phyloP scores from a whole-genome alignment of 176 grass and related monocot species.

The Aegilops tauschii region DNA sequence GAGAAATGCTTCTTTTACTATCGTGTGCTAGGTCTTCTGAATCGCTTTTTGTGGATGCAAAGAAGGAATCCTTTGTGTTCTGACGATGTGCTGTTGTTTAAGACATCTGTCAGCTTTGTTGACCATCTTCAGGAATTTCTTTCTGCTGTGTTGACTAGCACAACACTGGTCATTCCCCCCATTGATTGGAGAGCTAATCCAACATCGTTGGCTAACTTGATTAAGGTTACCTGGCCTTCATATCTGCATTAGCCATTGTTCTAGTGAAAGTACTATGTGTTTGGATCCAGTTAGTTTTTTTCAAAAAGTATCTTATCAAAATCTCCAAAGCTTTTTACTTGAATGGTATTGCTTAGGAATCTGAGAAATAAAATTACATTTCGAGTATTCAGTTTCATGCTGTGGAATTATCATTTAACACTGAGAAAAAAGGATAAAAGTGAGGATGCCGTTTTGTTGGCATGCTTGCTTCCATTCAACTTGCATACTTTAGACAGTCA shows the following conservation, averaged over 20 bases:
- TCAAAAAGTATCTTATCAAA: background rate
- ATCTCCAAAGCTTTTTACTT: background rate
- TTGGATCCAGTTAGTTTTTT: background rate
- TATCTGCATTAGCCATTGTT: background rate
- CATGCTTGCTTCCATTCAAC: conserved; percentile 4
- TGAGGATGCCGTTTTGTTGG: background rate
- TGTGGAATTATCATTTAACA: background rate
- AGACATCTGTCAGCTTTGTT: conserved; percentile 88
- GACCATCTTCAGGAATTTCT: conserved; percentile 95
- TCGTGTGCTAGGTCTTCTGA: conserved; percentile 68
- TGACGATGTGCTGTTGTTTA: conserved; percentile 76
- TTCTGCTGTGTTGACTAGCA: conserved; percentile 70
- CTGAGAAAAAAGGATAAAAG: background rate
- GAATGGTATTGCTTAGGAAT: background rate
- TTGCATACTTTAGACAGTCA: background rate
- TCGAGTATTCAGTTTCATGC: background rate
- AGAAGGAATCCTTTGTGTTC: conserved; percentile 51
- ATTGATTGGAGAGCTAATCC: conserved; percentile 70
- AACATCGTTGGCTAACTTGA: conserved; percentile 52
- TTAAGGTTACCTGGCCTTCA: conserved; percentile 55
- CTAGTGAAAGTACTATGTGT: background rate
- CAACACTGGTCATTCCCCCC: conserved; percentile 66
- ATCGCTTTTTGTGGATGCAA: conserved; percentile 93
- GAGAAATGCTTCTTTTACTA: conserved; percentile 36
- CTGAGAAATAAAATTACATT: background rate